Percentiles rank a stretch among this genome's conserved stretches.
These are phyloP conservation scores for Ophiostoma fasciatum DNA, from an alignment of 2,329 filamentous ascomycete genomes.

Conservation along the genomic window DNA sequence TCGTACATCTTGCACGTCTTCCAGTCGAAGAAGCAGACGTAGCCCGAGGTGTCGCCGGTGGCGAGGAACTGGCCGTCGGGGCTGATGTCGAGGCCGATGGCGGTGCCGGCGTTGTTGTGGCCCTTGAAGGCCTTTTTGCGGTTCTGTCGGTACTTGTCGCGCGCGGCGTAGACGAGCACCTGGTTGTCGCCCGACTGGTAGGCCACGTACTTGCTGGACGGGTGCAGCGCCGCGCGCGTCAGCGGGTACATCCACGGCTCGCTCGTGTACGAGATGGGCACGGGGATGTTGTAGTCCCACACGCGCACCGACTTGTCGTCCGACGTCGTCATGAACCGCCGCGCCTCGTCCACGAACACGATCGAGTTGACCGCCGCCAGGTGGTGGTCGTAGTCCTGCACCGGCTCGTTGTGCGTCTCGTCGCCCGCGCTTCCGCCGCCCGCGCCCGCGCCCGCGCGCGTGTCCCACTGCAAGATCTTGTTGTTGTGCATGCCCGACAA, in stretches of 20 bases:
- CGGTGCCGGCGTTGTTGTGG: constrained; percentile 90
- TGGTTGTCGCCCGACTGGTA: constrained; percentile 94
- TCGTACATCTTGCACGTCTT: constrained; percentile 99
- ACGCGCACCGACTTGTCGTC: constrained; percentile 93
- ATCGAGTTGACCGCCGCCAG: constrained; percentile 96
- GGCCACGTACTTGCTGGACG: constrained; percentile 83
- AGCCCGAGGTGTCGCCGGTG: constrained; percentile 76
- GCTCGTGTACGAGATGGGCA: constrained; percentile 95
- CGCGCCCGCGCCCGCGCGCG: constrained; percentile 48
- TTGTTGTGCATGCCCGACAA: constrained; percentile 96
- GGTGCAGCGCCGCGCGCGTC: constrained; percentile 71
- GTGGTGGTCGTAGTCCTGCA: constrained; percentile 98
- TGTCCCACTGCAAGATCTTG: constrained; percentile 97
- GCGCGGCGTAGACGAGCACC: constrained; percentile 87
- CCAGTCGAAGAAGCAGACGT: constrained; percentile 96
- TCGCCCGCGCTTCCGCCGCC: background rate
- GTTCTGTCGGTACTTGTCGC: constrained; percentile 93
- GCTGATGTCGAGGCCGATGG: constrained; percentile 75
- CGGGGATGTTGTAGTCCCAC: constrained; percentile 97
- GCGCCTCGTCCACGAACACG: constrained; percentile 85
- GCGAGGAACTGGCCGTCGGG: constrained; percentile 87
- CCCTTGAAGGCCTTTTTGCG: constrained; percentile 92
- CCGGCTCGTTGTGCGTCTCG: constrained; percentile 45
- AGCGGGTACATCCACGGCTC: constrained; percentile 97
- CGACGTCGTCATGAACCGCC: constrained; percentile 93